Conservation (phyloP, 352 stramenopile species). For the Pilasporangium apinafurcum region DNA sequence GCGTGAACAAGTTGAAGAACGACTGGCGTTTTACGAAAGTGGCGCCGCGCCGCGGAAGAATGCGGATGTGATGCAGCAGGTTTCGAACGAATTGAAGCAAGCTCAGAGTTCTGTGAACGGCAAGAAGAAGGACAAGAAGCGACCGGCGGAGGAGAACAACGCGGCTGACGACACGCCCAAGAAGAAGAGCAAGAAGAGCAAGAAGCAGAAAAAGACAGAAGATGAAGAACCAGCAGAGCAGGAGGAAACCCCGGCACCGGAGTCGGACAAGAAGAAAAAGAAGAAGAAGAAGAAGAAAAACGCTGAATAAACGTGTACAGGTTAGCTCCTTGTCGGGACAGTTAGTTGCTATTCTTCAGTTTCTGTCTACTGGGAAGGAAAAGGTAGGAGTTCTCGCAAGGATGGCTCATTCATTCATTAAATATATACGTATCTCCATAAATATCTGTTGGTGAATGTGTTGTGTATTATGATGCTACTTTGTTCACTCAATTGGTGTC, state of each 20-base stretch:
- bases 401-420: conserved; percentile 5
- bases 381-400: not conserved
- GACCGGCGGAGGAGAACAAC: conserved; percentile 84
- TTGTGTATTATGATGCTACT: not conserved
- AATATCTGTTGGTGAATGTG: not conserved
- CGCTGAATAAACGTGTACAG: conserved; percentile 54
- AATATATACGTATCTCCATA: conserved; percentile 12
- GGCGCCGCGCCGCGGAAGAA: conserved; percentile 97
- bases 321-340: conserved; percentile 24
- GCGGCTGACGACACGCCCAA: conserved; percentile 51
- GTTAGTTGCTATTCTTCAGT: conserved; percentile 1
- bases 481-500: not conserved
- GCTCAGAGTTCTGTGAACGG: conserved; percentile 24
- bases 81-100: conserved; percentile 88
- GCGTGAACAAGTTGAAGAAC: conserved; percentile 98
- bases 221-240: conserved; percentile 14
- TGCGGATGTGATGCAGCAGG: conserved; percentile 98
- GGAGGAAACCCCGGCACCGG: conserved; percentile 8
- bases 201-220: conserved; percentile 50
- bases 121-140: conserved; percentile 74
- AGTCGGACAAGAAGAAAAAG: conserved; percentile 69
- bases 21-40: conserved; percentile 99
- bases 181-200: conserved; percentile 82
- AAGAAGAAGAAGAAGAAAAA: conserved; percentile 81
- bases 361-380: not conserved